phyloP scores from a whole-genome alignment of 2,329 filamentous ascomycete genomes.

The Capronia coronata region DNA sequence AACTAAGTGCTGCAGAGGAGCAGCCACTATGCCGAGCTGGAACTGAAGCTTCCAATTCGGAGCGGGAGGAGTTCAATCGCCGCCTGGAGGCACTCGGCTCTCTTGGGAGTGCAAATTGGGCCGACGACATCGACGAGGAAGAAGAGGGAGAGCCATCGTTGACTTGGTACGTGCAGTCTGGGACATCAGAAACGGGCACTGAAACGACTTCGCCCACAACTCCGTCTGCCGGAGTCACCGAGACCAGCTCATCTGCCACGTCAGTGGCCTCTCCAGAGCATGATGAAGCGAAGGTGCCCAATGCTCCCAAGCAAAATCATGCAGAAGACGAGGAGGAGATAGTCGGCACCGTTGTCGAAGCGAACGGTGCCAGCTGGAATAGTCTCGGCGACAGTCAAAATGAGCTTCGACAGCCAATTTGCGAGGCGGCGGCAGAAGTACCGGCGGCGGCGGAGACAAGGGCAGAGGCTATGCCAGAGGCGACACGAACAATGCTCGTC shows the following conservation, averaged over 20 bases:
- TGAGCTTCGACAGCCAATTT: neutral
- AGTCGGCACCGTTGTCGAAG: neutral
- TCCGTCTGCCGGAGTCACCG: neutral
- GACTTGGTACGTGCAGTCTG: neutral
- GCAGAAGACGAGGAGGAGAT: neutral
- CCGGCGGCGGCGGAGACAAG: neutral
- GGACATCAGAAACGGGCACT: neutral
- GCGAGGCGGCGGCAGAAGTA: neutral
- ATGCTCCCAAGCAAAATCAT: neutral
- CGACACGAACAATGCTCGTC: neutral
- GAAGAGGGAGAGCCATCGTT: neutral
- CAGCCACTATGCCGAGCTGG: neutral
- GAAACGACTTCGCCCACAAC: neutral
- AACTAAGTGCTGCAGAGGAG: neutral
- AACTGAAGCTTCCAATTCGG: neutral
- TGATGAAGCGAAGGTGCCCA: neutral
- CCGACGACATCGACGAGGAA: slow-evolving; percentile 5
- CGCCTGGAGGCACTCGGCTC: neutral
- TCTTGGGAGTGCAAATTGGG: slow-evolving; percentile 1
- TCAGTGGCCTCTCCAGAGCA: neutral
- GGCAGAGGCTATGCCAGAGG: too few relatives aligned
- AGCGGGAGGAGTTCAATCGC: neutral
- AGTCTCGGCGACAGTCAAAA: neutral
- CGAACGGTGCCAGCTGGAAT: neutral
- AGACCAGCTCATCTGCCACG: neutral